These are phyloP conservation scores for Volvariella surrecta DNA, from an alignment of 1,284 basidiomycete species.

Conservation along the genomic window DNA sequence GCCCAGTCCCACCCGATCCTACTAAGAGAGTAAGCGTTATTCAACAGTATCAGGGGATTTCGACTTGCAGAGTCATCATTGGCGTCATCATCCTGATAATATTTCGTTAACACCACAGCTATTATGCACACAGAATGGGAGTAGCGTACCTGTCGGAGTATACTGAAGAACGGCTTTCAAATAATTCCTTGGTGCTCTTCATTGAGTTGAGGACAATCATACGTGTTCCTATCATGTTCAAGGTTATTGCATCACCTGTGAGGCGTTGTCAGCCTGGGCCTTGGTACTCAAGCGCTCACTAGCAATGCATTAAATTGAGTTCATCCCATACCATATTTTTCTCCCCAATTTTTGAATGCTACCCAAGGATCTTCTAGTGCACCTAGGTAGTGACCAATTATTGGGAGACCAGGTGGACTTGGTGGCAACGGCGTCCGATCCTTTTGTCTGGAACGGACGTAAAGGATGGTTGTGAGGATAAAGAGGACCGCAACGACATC, in stretches of 20 bases:
- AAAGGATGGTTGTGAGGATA: not conserved
- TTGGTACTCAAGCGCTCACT: not conserved
- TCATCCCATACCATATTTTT: constrained; percentile 9
- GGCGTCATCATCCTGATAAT: too few species aligned
- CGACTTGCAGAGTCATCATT: too few species aligned
- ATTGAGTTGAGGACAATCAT: constrained; percentile 9
- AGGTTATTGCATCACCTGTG: constrained; percentile 7
- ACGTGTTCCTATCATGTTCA: constrained; percentile 8
- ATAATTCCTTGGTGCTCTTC: constrained; percentile 6
- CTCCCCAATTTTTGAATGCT: constrained; percentile 11
- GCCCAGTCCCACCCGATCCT: too few species aligned
- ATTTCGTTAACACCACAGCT: too few species aligned
- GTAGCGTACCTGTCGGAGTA: constrained; percentile 7
- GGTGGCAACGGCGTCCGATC: constrained; percentile 9
- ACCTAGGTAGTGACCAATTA: constrained; percentile 14
- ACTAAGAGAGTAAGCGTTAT: too few species aligned
- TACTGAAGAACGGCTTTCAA: constrained; percentile 7
- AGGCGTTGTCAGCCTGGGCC: not conserved
- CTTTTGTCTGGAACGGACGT: too few species aligned
- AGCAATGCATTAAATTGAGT: not conserved
- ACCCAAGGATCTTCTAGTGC: constrained; percentile 14
- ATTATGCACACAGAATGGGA: too few species aligned
- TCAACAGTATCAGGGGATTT: too few species aligned
- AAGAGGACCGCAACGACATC: too few species aligned
- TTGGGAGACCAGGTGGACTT: constrained; percentile 14